A percentile compares a stretch with the other conserved stretches of the same genome.
Evolutionary conservation across 352 stramenopile genomes (phyloP).

Genomic region (Phytophthora cactorum): DNA sequence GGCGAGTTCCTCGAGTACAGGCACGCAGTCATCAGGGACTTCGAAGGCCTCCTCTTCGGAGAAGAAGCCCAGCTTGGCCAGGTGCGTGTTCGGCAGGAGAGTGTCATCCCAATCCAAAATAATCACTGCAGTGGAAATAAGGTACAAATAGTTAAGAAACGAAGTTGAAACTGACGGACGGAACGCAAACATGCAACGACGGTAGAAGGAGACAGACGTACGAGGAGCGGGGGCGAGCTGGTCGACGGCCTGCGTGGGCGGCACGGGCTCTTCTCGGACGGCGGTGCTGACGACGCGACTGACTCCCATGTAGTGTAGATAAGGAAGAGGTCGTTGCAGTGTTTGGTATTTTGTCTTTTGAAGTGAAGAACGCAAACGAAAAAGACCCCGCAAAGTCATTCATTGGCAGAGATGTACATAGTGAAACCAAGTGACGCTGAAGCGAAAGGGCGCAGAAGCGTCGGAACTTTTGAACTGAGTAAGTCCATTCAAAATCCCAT

Average conservation of each 20-base stretch:
- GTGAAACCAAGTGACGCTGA: conserved; percentile 1
- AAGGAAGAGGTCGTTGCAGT: conserved; percentile 10
- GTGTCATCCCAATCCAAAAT: conserved; percentile 88
- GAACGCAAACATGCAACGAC: neutral
- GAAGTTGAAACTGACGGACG: neutral
- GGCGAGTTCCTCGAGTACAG: conserved; percentile 43
- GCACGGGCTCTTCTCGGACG: conserved; percentile 24
- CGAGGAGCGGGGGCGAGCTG: conserved; percentile 14
- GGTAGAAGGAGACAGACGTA: conserved; percentile 19
- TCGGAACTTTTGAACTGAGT: conserved; percentile 8
- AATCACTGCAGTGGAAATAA: conserved; percentile 48
- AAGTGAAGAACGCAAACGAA: conserved; percentile 20
- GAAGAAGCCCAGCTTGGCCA: conserved; percentile 66
- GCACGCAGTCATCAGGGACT: conserved; percentile 40
- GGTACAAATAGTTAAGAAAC: conserved; percentile 1
- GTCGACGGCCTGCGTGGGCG: conserved; percentile 25
- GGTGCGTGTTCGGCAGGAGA: conserved; percentile 74
- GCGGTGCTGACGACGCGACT: conserved; percentile 32
- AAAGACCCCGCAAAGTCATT: conserved; percentile 8
- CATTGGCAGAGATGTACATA: conserved; percentile 16
- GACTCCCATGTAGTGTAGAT: conserved; percentile 35
- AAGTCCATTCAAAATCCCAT: neutral
- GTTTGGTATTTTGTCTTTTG: conserved; percentile 30
- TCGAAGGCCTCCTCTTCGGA: conserved; percentile 56
- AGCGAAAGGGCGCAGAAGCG: conserved; percentile 25